Conservation (phyloP, 2,329 filamentous ascomycete genomes). For the Capronia americana region DNA sequence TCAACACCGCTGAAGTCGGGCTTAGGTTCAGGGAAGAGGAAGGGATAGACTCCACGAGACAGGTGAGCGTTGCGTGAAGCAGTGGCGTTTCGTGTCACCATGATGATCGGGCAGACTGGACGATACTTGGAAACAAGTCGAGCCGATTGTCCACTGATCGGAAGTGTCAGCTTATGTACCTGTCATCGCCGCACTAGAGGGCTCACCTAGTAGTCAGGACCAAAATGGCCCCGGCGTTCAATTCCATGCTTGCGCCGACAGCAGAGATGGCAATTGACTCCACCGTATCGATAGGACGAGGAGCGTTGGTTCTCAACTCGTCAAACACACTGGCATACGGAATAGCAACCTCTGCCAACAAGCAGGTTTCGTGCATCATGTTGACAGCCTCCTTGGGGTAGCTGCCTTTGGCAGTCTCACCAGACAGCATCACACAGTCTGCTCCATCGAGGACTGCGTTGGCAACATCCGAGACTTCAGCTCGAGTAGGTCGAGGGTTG, state of each 20-base stretch:
- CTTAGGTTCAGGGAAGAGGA: conserved; percentile 91
- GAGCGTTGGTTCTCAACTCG: conserved; percentile 83
- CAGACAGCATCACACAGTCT: conserved; percentile 99
- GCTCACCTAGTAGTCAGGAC: conserved; percentile 86
- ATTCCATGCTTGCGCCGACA: conserved; percentile 91
- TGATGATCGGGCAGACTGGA: conserved; percentile 98
- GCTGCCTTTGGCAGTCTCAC: conserved; percentile 96
- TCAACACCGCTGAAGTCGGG: conserved; percentile 80
- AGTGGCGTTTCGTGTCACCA: conserved; percentile 87
- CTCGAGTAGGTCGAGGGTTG: conserved; percentile 96
- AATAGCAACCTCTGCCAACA: conserved; percentile 96
- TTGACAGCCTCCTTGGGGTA: conserved; percentile 91
- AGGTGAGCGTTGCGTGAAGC: conserved; percentile 90
- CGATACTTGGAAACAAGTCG: conserved; percentile 98
- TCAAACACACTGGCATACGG: conserved; percentile 97
- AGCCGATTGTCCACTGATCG: conserved; percentile 79
- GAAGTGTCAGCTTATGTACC: conserved; percentile 34
- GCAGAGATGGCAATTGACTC: conserved; percentile 98
- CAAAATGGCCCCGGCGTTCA: conserved; percentile 95
- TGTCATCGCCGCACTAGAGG: neutral
- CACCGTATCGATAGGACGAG: conserved; percentile 82
- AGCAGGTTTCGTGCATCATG: conserved; percentile 98
- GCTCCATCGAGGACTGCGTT: conserved; percentile 97
- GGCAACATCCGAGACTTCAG: conserved; percentile 97
- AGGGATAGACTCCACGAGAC: conserved; percentile 97